These are phyloP conservation scores for Eucalyptus cloeziana DNA, from an alignment of 345 rosid species.

Conservation along the genomic window DNA sequence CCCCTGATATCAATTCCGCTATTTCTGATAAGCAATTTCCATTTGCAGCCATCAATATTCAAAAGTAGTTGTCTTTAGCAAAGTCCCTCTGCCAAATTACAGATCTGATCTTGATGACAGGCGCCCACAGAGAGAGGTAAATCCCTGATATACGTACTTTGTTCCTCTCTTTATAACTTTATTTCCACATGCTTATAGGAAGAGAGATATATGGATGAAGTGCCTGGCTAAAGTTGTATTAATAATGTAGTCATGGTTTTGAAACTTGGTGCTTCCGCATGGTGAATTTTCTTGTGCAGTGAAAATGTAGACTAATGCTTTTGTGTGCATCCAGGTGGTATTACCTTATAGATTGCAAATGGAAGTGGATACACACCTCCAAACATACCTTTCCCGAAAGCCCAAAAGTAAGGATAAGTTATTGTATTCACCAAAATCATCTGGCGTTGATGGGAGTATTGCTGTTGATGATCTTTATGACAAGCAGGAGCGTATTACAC, in stretches of 20 bases:
- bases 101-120: constrained; percentile 89
- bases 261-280: background rate
- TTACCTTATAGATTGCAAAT: constrained; percentile 68
- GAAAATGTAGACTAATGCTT: background rate
- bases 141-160: background rate
- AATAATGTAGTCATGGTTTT: background rate
- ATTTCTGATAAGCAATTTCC: constrained; percentile 4
- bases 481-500: constrained; percentile 22
- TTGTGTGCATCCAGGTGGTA: constrained; percentile 35
- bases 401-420: constrained; percentile 4
- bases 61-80: constrained; percentile 68
- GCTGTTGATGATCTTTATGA: constrained; percentile 10
- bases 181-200: background rate
- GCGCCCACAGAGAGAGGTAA: constrained; percentile 96
- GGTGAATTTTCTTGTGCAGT: background rate
- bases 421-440: background rate
- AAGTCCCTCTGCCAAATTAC: constrained; percentile 81
- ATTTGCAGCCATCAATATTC: constrained; percentile 71
- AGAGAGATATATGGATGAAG: background rate
- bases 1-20: background rate
- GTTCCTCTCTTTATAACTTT: background rate
- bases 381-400: constrained; percentile 49
- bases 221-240: background rate
- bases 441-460: constrained; percentile 15
- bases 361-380: constrained; percentile 61